Conservation (phyloP, 305 asterid species). For the Fraxinus paxiana region DNA sequence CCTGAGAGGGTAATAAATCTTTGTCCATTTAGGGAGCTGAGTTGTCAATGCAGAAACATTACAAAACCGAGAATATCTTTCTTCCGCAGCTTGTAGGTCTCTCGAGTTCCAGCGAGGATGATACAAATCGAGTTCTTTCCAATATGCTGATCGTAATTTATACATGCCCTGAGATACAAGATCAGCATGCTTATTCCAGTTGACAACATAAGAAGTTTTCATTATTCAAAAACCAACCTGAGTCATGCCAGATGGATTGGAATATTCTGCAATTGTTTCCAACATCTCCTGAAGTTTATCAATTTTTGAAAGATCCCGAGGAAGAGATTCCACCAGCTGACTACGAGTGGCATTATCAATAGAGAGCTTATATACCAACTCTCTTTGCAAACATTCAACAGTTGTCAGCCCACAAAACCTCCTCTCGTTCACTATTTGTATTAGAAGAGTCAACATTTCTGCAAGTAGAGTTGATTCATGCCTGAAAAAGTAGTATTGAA, state of each 20-base stretch:
- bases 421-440: slow-evolving; percentile 88
- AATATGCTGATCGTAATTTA: slow-evolving; percentile 56
- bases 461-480: slow-evolving; percentile 66
- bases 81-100: slow-evolving; percentile 93
- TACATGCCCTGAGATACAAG: slow-evolving; percentile 70
- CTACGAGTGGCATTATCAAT: slow-evolving; percentile 89
- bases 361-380: slow-evolving; percentile 76
- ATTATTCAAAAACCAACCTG: slow-evolving; percentile 56
- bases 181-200: not conserved
- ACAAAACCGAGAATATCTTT: slow-evolving; percentile 82
- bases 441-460: slow-evolving; percentile 82
- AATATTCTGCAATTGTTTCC: slow-evolving; percentile 75
- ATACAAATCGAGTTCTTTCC: slow-evolving; percentile 94
- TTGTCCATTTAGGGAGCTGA: slow-evolving; percentile 90
- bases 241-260: slow-evolving; percentile 88
- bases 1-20: slow-evolving; percentile 73
- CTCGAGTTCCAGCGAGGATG: slow-evolving; percentile 92
- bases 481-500: slow-evolving; percentile 44
- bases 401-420: slow-evolving; percentile 81
- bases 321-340: slow-evolving; percentile 83
- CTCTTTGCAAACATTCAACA: slow-evolving; percentile 79
- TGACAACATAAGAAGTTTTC: slow-evolving; percentile 5
- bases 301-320: slow-evolving; percentile 73
- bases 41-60: slow-evolving; percentile 72
- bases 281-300: slow-evolving; percentile 74